These are phyloP conservation scores for Williopsis jadinii DNA, from an alignment of 1,139 yeast species.

Conservation along the genomic window DNA sequence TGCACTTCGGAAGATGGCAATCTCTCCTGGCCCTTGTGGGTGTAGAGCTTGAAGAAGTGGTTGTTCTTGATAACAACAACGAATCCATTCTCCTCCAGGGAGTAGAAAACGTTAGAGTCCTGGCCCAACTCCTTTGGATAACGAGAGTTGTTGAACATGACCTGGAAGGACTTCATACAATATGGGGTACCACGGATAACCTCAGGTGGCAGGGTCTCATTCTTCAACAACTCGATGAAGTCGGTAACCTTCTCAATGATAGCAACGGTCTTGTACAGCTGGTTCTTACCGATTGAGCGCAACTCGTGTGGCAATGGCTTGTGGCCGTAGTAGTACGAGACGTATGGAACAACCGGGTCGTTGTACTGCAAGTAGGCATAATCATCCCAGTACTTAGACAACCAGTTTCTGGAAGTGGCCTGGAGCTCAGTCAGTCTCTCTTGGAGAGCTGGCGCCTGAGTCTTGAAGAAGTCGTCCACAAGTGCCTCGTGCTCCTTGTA, in stretches of 20 bases:
- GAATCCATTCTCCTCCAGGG: conserved; percentile 51
- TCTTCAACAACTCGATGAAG: conserved; percentile 49
- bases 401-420: conserved; percentile 63
- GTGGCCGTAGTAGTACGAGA: conserved; percentile 85
- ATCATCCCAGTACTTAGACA: conserved; percentile 90
- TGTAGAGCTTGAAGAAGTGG: conserved; percentile 75
- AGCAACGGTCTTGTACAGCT: conserved; percentile 67
- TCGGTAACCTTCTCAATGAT: conserved; percentile 49
- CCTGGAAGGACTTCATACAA: conserved; percentile 89
- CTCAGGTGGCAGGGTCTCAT: conserved; percentile 66
- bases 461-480: conserved; percentile 60
- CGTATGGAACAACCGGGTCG: conserved; percentile 92
- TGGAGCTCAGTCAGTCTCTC: conserved; percentile 48
- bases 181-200: conserved; percentile 73
- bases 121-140: conserved; percentile 60
- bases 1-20: conserved; percentile 59
- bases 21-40: conserved; percentile 46
- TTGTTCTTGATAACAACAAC: conserved; percentile 70
- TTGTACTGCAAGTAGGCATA: conserved; percentile 87
- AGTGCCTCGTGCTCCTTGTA: conserved; percentile 48
- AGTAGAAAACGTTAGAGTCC: conserved; percentile 42
- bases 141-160: conserved; percentile 88
- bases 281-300: conserved; percentile 51
- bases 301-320: conserved; percentile 50
- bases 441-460: conserved; percentile 67